Conservation (phyloP, 148 eudicot species). For the Camellia japonica region DNA sequence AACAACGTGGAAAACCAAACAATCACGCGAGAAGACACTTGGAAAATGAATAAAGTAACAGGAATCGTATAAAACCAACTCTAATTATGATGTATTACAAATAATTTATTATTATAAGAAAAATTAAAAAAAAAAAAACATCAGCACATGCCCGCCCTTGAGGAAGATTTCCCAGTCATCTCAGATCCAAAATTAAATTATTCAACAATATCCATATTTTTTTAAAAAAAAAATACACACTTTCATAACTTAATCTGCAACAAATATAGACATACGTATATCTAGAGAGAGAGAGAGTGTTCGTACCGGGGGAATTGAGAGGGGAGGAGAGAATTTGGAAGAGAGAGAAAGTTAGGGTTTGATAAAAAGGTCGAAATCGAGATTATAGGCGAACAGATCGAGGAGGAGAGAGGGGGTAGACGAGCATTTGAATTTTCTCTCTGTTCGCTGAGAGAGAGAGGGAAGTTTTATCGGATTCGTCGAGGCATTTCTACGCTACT, state of each 20-base stretch:
- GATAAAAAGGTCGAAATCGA: neutral
- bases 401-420: conserved; percentile 11
- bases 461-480: conserved; percentile 10
- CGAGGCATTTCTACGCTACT: conserved; percentile 15
- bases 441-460: neutral
- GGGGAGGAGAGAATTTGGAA: neutral
- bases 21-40: conserved; percentile 21
- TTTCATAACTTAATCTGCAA: neutral
- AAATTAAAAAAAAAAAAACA: neutral
- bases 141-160: conserved; percentile 13
- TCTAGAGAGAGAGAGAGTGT: neutral
- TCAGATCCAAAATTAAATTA: conserved; percentile 15
- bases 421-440: neutral
- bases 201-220: neutral
- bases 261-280: neutral
- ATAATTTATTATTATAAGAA: neutral
- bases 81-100: neutral
- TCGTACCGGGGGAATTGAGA: conserved; percentile 4
- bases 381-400: conserved; percentile 1
- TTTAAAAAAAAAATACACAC: neutral
- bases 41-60: conserved; percentile 16
- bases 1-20: conserved; percentile 15
- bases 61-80: conserved; percentile 4
- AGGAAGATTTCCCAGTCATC: conserved; percentile 1
- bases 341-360: conserved; percentile 9